phyloP scores from a whole-genome alignment of 768 basidiomycete genomes.

The Porpolomopsis calyptriformis region DNA sequence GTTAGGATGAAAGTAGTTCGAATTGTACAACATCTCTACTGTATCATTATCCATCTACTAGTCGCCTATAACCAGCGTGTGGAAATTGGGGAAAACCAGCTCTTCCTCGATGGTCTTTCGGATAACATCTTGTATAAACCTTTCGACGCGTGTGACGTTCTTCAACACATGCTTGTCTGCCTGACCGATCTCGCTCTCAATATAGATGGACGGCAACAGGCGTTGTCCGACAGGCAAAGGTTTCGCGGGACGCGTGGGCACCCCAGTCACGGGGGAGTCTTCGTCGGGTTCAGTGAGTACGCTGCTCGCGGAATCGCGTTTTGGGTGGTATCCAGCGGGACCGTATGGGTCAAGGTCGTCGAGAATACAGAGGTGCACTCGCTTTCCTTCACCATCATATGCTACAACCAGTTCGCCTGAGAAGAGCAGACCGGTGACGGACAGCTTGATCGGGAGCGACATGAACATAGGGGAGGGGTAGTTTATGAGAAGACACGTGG shows the following conservation, averaged over 20 bases:
- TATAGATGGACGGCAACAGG: conserved; percentile 74
- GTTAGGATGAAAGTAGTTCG: conserved; percentile 30
- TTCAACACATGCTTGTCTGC: conserved; percentile 90
- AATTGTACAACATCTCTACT: neutral
- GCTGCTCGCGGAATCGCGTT: conserved; percentile 37
- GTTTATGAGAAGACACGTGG: conserved; percentile 91
- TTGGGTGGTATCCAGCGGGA: conserved; percentile 45
- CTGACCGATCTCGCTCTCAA: conserved; percentile 96
- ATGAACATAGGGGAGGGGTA: conserved; percentile 96
- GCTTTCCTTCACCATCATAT: conserved; percentile 72
- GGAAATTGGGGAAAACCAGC: conserved; percentile 92
- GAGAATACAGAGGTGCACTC: conserved; percentile 81
- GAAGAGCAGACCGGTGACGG: conserved; percentile 83
- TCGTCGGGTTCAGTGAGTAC: conserved; percentile 58
- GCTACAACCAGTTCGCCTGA: conserved; percentile 83
- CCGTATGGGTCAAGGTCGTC: conserved; percentile 84
- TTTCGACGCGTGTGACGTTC: conserved; percentile 91
- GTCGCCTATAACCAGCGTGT: conserved; percentile 57
- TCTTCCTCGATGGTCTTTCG: conserved; percentile 94
- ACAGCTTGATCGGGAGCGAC: conserved; percentile 90
- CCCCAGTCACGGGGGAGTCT: conserved; percentile 29
- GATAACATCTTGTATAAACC: conserved; percentile 92
- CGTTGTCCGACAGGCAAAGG: conserved; percentile 73
- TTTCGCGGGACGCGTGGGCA: conserved; percentile 41
- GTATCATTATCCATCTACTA: conserved; percentile 3